Evolutionary conservation across 345 rosid species (phyloP).

Genomic region (Reutealis trisperma): DNA sequence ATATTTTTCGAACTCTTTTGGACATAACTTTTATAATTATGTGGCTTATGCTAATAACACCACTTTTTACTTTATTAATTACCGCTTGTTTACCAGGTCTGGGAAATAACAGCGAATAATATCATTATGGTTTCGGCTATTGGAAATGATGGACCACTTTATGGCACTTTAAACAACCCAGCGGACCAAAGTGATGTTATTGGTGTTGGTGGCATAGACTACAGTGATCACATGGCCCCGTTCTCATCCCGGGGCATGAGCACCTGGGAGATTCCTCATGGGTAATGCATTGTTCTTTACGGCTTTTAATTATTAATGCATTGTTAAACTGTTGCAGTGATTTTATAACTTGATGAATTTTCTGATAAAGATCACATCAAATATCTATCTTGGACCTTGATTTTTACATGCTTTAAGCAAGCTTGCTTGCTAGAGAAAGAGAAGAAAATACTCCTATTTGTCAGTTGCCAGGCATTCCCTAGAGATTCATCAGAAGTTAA

Average conservation of each 20-base stretch:
- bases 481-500: background rate
- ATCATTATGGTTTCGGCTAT: slow-evolving; percentile 99
- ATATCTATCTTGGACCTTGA: background rate
- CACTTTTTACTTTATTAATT: too few species aligned
- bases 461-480: background rate
- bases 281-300: slow-evolving; percentile 47
- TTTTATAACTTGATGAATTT: background rate
- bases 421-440: background rate
- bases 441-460: background rate
- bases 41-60: slow-evolving; percentile 2
- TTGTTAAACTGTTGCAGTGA: background rate
- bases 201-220: slow-evolving; percentile 99
- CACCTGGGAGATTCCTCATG: slow-evolving; percentile 99
- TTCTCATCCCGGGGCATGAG: slow-evolving; percentile 99
- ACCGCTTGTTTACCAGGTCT: slow-evolving; percentile 56
- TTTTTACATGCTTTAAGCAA: background rate
- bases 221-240: slow-evolving; percentile 93
- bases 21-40: background rate
- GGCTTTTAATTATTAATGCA: slow-evolving; percentile 5
- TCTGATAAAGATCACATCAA: background rate
- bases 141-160: slow-evolving; percentile 99
- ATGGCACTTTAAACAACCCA: slow-evolving; percentile 96
- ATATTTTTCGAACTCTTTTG: background rate
- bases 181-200: slow-evolving; percentile 99
- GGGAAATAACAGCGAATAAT: slow-evolving; percentile 98